Base-by-base conservation (phyloP, 495 filamentous ascomycete species). In the Penicillium flavigenum region DNA sequence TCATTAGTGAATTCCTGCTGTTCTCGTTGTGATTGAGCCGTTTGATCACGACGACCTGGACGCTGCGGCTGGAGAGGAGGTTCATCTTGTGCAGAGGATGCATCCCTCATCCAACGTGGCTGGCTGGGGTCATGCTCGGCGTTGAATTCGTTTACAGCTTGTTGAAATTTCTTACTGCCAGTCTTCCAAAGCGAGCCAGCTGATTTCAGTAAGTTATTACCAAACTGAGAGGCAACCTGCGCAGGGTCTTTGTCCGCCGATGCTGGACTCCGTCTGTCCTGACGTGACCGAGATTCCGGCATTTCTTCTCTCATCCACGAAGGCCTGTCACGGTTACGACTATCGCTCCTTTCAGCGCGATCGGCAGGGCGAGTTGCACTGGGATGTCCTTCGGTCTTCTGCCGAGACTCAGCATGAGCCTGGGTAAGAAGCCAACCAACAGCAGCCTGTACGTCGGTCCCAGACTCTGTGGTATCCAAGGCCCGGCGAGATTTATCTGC, bases 111-210 rank as follows among this genome's bases (percentile, higher is more conserved):
- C 94, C 94, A 98, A 63, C 90, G 93, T 1, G 94, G 94, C 66
- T 96, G 90, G 65, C 69, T 90, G 2, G 89, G 78, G 67, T 96
- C 94, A 27, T 84, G 80, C n/a, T 89, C 87, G 2, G 80, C 70
- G 62, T 96, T 92, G 59, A 97, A 88, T 19, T 98, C 94, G 16
- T 90, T 84, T 14, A 98, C 90, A 14, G 91, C 94, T 68, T 91
- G 91, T 65, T 96, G 92, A n/a, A 98, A 85, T 67, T 89, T 93
- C 72, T 96, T 98, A 62, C 89, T 91, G 3, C 92, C 87, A 6
- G 86, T 87, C 69, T 96, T 98, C 94, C 94, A 98, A 3, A 98
- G 70, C 3, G 88, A 89, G 61, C 91, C 92, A 1, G 95, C 94
- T n/a, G 91, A 90, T 66, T 98, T 98, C 66, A 96, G 83, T 12